Percentiles rank a stretch among this genome's conserved stretches.
phyloP scores from a whole-genome alignment of 257 asterid genomes.

The Rubia yunnanensis region DNA sequence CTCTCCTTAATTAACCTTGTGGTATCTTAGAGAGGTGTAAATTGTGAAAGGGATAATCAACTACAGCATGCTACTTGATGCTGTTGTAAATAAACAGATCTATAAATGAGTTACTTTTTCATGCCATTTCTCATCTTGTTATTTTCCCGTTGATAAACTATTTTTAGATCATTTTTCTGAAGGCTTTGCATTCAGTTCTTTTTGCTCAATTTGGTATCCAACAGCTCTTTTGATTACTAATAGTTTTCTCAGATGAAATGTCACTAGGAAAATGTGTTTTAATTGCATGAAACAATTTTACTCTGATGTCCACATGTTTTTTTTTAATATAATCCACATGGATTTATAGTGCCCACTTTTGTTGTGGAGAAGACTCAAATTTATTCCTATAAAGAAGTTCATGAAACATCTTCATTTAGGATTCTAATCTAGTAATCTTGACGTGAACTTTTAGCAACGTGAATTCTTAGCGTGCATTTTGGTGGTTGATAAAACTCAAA shows the following conservation, averaged over 20 bases:
- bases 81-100: constrained; percentile 17
- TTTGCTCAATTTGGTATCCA: not conserved
- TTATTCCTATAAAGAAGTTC: not conserved
- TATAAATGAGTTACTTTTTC: not conserved
- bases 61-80: constrained; percentile 6
- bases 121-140: not conserved
- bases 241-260: not conserved
- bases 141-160: not conserved
- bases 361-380: not conserved
- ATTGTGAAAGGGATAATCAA: constrained; percentile 10
- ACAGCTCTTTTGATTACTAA: not conserved
- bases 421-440: not conserved
- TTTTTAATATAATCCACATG: not conserved
- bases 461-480: not conserved
- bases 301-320: not conserved
- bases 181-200: not conserved
- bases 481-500: not conserved
- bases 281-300: not conserved
- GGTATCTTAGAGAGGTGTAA: constrained; percentile 15
- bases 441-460: not conserved
- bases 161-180: too few species aligned
- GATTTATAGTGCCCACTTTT: not conserved
- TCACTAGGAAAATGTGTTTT: not conserved
- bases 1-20: constrained; percentile 19
- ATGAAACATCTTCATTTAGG: not conserved